A percentile compares a stretch with the other conserved stretches of the same genome.
Evolutionary conservation across 2,329 filamentous ascomycete species (phyloP).

Genomic region (Aureobasidium sp.): DNA sequence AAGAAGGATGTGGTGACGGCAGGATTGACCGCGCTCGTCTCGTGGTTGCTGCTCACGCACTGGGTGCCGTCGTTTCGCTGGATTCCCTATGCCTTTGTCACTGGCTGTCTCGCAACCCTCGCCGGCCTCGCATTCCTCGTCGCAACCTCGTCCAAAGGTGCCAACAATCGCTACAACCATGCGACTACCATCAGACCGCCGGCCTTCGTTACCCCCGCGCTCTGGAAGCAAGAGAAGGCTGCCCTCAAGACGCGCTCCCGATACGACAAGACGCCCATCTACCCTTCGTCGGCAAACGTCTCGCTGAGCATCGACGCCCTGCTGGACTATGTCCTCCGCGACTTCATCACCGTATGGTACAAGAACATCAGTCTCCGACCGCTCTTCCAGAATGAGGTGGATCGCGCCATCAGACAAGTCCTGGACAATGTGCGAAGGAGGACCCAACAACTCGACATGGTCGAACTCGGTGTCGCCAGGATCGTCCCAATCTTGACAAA

Average conservation of each 20-base stretch:
- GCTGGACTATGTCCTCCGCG: conserved; percentile 66
- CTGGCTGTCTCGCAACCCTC: conserved; percentile 54
- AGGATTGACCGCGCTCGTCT: conserved; percentile 65
- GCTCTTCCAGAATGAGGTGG: conserved; percentile 78
- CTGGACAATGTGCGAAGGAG: conserved; percentile 65
- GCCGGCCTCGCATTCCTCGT: conserved; percentile 53
- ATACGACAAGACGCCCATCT: conserved; percentile 64
- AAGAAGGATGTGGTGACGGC: conserved; percentile 65
- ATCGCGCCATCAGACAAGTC: conserved; percentile 68
- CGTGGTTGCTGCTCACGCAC: conserved; percentile 79
- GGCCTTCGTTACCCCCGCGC: conserved; percentile 24
- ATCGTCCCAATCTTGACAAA: conserved; percentile 82
- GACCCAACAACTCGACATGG: conserved; percentile 69
- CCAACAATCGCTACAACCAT: conserved; percentile 49
- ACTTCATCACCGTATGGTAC: conserved; percentile 90
- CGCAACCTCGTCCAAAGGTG: conserved; percentile 54
- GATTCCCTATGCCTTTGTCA: conserved; percentile 74
- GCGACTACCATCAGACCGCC: conserved; percentile 32
- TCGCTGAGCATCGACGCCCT: conserved; percentile 75
- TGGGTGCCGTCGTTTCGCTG: conserved; percentile 79
- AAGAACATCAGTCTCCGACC: conserved; percentile 72
- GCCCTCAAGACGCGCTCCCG: conserved; percentile 58
- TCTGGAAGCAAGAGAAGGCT: conserved; percentile 65
- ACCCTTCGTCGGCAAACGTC: conserved; percentile 67
- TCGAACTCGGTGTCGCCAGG: conserved; percentile 72